These are phyloP conservation scores for Bolboschoenoplectus hybrid DNA, from an alignment of 202 grass and related monocot genomes.

Conservation along the genomic window DNA sequence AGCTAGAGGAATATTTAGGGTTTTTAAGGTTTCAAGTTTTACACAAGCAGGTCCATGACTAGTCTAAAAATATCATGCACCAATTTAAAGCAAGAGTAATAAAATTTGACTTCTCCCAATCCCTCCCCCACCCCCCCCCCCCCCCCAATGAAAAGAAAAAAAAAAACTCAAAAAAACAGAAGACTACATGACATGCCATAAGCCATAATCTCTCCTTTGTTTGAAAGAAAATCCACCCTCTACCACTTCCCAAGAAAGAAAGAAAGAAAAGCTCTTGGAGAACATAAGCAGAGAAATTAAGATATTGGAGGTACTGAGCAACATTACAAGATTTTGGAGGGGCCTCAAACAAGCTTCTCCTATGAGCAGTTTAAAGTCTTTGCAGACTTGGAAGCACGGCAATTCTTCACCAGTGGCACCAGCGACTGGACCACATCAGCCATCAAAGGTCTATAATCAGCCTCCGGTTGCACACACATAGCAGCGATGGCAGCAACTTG, in stretches of 20 bases:
- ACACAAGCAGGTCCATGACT: not conserved
- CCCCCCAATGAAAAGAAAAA: no score
- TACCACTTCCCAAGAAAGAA: not conserved
- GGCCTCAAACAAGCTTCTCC: not conserved
- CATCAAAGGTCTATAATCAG: conserved; percentile 96
- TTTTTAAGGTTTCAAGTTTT: not conserved
- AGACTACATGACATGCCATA: not conserved
- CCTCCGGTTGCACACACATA: conserved; percentile 97
- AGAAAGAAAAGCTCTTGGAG: not conserved
- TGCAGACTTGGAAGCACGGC: conserved; percentile 44
- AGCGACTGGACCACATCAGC: conserved; percentile 95
- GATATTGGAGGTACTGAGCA: not conserved
- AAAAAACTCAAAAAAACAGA: not conserved
- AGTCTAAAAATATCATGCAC: not conserved
- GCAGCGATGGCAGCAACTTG: conserved; percentile 97
- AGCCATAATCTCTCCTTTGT: not conserved
- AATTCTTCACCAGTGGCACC: conserved; percentile 89
- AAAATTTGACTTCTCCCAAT: not conserved
- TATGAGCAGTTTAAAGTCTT: conserved; percentile 41
- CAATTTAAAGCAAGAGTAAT: not conserved
- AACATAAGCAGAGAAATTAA: not conserved
- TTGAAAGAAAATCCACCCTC: not conserved
- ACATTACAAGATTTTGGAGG: not conserved
- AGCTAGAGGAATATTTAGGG: not conserved
- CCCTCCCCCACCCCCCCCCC: no score